phyloP scores from a whole-genome alignment of 805 yeast species.

The Nematodospora valgi region DNA sequence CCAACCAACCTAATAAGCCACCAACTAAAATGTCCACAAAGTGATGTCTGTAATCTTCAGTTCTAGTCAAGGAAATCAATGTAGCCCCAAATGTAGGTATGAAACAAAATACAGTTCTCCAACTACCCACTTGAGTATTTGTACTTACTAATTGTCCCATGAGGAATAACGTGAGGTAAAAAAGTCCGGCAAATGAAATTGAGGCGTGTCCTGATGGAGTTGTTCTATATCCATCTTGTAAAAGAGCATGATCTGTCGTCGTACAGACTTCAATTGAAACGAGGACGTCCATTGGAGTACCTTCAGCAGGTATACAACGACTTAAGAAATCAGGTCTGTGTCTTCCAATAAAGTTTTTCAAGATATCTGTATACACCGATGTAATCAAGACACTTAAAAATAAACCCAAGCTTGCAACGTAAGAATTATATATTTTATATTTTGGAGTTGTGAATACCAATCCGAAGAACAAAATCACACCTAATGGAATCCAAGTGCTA shows the following conservation, averaged over 20 bases:
- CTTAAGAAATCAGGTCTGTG: conserved; percentile 90
- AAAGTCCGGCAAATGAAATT: conserved; percentile 64
- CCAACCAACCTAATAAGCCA: conserved; percentile 54
- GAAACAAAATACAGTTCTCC: conserved; percentile 50
- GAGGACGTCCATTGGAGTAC: conserved; percentile 51
- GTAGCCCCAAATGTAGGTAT: conserved; percentile 67
- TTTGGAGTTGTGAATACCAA: conserved; percentile 45
- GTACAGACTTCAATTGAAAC: conserved; percentile 72
- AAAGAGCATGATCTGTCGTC: conserved; percentile 25
- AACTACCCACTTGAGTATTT: conserved; percentile 49
- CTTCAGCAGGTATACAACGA: conserved; percentile 68
- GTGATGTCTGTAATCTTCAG: conserved; percentile 93
- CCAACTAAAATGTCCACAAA: conserved; percentile 82
- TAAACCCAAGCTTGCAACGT: conserved; percentile 66
- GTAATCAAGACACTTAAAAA: conserved; percentile 56
- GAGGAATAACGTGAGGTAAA: conserved; percentile 62
- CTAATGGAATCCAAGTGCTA: conserved; percentile 49
- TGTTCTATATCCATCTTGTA: conserved; percentile 74
- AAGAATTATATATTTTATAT: conserved; percentile 58
- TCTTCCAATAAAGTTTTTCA: conserved; percentile 85
- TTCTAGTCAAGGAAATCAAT: conserved; percentile 78
- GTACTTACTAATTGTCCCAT: conserved; percentile 52
- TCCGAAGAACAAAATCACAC: conserved; percentile 31
- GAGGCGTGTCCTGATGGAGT: conserved; percentile 84
- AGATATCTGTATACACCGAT: conserved; percentile 61